phyloP scores from a whole-genome alignment of 2,329 filamentous ascomycete species.

The Pestalotiopsis sp. region DNA sequence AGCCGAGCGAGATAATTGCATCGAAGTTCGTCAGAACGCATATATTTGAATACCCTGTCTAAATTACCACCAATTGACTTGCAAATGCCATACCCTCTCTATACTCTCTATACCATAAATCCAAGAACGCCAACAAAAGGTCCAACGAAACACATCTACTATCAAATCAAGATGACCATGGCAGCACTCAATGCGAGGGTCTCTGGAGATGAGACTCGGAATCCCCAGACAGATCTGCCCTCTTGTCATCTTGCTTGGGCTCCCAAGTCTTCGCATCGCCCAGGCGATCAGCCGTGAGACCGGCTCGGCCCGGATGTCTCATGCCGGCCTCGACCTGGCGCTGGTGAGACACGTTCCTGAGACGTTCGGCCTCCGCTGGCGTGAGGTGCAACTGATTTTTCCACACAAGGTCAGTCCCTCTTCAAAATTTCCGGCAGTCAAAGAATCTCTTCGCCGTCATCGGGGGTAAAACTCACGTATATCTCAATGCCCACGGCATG shows the following conservation, averaged over 20 bases:
- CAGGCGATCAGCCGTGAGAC: slow-evolving; percentile 43
- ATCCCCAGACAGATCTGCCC: not conserved
- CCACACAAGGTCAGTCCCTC: not conserved
- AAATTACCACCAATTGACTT: no score
- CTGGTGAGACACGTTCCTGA: slow-evolving; percentile 59
- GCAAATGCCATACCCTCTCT: no score
- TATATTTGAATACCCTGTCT: no score
- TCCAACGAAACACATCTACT: not conserved
- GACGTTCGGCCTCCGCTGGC: slow-evolving; percentile 52
- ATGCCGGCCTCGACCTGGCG: slow-evolving; percentile 57
- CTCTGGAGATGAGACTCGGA: not conserved
- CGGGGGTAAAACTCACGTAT: slow-evolving; percentile 39
- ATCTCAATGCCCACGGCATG: slow-evolving; percentile 53
- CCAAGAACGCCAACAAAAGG: not conserved
- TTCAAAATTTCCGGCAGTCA: slow-evolving; percentile 15
- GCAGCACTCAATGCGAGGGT: not conserved
- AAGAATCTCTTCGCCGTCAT: not conserved
- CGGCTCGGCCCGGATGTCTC: slow-evolving; percentile 48
- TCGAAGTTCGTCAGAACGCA: no score
- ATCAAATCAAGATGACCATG: not conserved
- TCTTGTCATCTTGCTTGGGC: not conserved
- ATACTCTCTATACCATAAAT: no score
- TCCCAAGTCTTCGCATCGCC: slow-evolving; percentile 12
- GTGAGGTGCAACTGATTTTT: slow-evolving; percentile 51
- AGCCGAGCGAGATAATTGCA: no score